phyloP scores from a whole-genome alignment of 1,284 basidiomycete species.

The Limonomyces culmigenus region DNA sequence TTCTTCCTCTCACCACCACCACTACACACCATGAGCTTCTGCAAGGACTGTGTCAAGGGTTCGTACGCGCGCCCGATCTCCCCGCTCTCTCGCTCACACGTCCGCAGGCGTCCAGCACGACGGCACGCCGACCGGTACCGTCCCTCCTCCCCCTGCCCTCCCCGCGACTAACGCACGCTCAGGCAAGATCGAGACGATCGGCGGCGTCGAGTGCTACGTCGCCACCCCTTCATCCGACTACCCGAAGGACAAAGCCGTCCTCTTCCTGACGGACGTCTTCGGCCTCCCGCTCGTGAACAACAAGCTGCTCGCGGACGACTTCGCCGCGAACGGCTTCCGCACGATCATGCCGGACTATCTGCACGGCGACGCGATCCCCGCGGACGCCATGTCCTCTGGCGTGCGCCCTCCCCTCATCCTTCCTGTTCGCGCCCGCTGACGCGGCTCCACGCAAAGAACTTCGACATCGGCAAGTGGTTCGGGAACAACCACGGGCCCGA shows the following conservation, averaged over 20 bases:
- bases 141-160: neutral
- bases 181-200: conserved; percentile 28
- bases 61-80: conserved; percentile 3
- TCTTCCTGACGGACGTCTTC: conserved; percentile 47
- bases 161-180: neutral
- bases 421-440: no score
- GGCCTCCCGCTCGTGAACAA: conserved; percentile 44
- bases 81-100: neutral
- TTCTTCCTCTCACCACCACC: no score
- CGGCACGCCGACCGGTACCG: conserved; percentile 29
- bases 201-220: conserved; percentile 31
- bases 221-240: conserved; percentile 31
- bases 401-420: no score
- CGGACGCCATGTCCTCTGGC: conserved; percentile 19
- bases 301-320: conserved; percentile 56
- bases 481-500: conserved; percentile 24
- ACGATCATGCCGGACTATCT: conserved; percentile 41
- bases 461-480: conserved; percentile 34
- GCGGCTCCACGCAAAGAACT: no score
- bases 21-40: conserved; percentile 35
- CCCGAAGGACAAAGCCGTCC: conserved; percentile 36
- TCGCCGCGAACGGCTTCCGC: conserved; percentile 57
- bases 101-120: conserved; percentile 34
- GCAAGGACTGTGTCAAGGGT: conserved; percentile 32
- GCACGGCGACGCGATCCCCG: conserved; percentile 35